Evolutionary conservation across 2,329 filamentous ascomycete species (phyloP).

Genomic region (Scolecobasidium constrictum): DNA sequence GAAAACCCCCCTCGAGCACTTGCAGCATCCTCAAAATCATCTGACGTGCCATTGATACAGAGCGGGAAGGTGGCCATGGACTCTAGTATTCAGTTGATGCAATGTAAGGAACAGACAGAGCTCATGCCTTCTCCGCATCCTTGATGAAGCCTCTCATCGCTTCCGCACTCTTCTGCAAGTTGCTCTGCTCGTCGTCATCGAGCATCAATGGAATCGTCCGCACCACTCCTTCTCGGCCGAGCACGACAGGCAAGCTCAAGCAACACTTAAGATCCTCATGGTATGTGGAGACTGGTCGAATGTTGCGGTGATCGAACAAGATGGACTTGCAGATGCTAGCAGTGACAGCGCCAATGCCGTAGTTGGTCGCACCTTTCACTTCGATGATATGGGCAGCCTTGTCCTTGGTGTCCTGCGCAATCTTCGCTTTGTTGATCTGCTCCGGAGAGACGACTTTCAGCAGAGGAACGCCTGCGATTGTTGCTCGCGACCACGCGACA

Average conservation of each 20-base stretch:
- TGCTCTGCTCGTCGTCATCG: constrained; percentile 21
- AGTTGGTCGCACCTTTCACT: constrained; percentile 40
- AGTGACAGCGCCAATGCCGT: constrained; percentile 39
- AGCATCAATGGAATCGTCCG: constrained; percentile 25
- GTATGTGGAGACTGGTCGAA: constrained; percentile 39
- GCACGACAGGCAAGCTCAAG: constrained; percentile 37
- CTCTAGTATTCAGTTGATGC: no score
- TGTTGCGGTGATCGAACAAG: constrained; percentile 35
- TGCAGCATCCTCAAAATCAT: no score
- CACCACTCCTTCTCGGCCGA: constrained; percentile 37
- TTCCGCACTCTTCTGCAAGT: constrained; percentile 23
- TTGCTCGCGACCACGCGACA: constrained; percentile 35
- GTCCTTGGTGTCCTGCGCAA: constrained; percentile 35
- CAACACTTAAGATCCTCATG: constrained; percentile 37
- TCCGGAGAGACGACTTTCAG: constrained; percentile 20
- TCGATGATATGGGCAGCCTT: constrained; percentile 37
- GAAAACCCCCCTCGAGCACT: no score
- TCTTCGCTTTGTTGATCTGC: constrained; percentile 20
- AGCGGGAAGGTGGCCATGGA: no score
- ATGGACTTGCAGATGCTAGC: constrained; percentile 40
- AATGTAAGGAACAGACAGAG: no score
- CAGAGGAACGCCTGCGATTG: constrained; percentile 31
- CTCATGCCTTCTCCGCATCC: constrained; percentile 25
- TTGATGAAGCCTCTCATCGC: constrained; percentile 25
- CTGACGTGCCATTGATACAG: no score